Evolutionary conservation across 2,329 filamentous ascomycete species (phyloP), one percentile per base, ranked within the genome.

Genomic region (Fusarium transvaalense): DNA sequence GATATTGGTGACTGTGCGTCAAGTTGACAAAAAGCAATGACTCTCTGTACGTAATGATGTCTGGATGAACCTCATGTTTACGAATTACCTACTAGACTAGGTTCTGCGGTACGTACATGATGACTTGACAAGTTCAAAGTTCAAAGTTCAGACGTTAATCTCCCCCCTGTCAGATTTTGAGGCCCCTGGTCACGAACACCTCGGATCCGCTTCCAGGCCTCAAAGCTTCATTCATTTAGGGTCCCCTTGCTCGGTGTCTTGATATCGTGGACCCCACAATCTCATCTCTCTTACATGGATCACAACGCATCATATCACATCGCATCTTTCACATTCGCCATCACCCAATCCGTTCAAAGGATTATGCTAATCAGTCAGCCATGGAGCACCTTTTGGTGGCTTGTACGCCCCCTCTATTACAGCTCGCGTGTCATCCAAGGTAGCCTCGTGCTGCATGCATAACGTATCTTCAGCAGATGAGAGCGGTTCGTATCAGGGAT

Each of bases 161-260:
- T 8, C 29, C 32, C 41, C 47, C 57, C 57, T 58, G 60, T 47
- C 29, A 29, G 21, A 55, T 42, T 66, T 66, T 66, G 65, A 68
- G 65, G 56, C 67, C 65, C 68, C 69, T 54, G 29, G 61, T 64
- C 57, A 67, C 53, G 69, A 73, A 72, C 66, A 50, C 67, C 69
- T 68, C 71, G 71, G 71, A 73, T 70, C 66, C 69, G 63, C 68
- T 42, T 64, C 66, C 63, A 61, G 68, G 61, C 60, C 61, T 64
- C 60, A 64, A 64, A 64, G 31, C 52, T 39, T 46, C 37, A 37
- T 21, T 56, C 21, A 35, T 56, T 56, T 56, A 55, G 48, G 66
- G 66, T 53, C 61, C 66, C 60, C 59, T 46, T 38, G 23, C 19
- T 55, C 38, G 23, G 34, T 54, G 56, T 42, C 56, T 56, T 47